Base-by-base conservation (phyloP, 2,329 filamentous ascomycete genomes). In the Aspergillus viridinutans region DNA sequence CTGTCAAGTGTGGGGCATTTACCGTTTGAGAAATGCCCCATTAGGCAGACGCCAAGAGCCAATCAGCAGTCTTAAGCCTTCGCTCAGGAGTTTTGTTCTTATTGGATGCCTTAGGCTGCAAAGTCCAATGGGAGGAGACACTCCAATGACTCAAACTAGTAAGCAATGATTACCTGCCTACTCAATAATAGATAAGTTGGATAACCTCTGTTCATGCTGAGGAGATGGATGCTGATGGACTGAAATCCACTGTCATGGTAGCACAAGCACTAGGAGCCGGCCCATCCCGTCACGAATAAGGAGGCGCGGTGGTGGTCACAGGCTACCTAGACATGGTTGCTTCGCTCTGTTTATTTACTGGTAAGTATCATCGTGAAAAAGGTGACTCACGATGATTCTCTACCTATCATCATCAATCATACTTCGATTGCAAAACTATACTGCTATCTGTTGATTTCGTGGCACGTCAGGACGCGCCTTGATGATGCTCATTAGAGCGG, bases 1-100 rank as follows among this genome's bases (percentile, higher is more conserved):
- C 63, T 65, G 62, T 65, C 63, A 65, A 62, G 57, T 59, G 62
- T 63, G 63, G 63, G 60, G 43, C 63, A 40, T 4, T 23, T 26
- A 56, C 57, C 57, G 62, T 61, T 64, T 61, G 53, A 49, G 32
- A 47, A 47, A 21, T 23, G 43, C 55, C 55, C 63, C 61, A 64
- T 56, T 60, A 64, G 55, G 57, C 52, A 53, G 43, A 49, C 49
- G 25, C n/a, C 3, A 25, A 40, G 14, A 28, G 17, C 62, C 62
- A 64, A 64, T 64, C 43, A 23, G 40, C 21, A 3, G 1, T 8
- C 40, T 43, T 43, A 10, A 3, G 8, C n/a, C 8, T 3, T 43
- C 42, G 20, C 42, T 45, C n/a, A 21, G 20, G 3, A 23, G 40
- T 10, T 4, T 12, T 21, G 42, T 45, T 12, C n/a, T 45, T 12